Conservation (phyloP, 495 filamentous ascomycete species). For the Lentithecium fluviatile region DNA sequence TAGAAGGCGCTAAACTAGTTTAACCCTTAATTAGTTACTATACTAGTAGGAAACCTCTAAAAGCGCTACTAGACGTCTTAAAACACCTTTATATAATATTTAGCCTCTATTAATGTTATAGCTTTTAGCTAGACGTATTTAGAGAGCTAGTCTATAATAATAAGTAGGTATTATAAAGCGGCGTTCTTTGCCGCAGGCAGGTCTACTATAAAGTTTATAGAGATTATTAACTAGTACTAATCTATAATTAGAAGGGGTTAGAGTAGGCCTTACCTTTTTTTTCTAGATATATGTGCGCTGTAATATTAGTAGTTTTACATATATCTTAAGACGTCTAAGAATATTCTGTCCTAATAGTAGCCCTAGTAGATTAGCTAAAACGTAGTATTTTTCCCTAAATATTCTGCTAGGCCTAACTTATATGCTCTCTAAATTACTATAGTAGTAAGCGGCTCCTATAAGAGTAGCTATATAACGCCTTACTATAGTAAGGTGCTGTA, state of each 20-base stretch:
- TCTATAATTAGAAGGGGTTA: constrained; percentile 4
- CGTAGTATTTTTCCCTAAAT: neutral
- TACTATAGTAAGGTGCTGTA: neutral
- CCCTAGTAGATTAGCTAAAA: neutral
- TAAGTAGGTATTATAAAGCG: neutral
- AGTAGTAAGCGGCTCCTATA: neutral
- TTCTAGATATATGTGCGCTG: neutral
- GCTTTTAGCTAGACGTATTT: constrained; percentile 4
- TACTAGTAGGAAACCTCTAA: neutral
- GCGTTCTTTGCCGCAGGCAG: neutral
- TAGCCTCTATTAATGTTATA: neutral
- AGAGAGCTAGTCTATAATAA: neutral
- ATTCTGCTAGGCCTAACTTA: neutral
- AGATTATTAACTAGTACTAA: neutral
- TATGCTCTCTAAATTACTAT: neutral
- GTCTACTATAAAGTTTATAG: constrained; percentile 7
- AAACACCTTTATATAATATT: neutral
- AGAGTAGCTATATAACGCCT: neutral
- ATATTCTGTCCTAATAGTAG: constrained; percentile 2
- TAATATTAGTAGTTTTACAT: constrained; percentile 7
- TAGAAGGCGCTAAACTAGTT: neutral
- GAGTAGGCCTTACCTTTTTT: neutral
- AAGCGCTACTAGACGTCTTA: neutral
- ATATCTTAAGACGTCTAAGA: neutral
- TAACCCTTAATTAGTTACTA: neutral